Evolutionary conservation across 2,329 filamentous ascomycete genomes (phyloP).

Genomic region (Venturiaceae sp.): DNA sequence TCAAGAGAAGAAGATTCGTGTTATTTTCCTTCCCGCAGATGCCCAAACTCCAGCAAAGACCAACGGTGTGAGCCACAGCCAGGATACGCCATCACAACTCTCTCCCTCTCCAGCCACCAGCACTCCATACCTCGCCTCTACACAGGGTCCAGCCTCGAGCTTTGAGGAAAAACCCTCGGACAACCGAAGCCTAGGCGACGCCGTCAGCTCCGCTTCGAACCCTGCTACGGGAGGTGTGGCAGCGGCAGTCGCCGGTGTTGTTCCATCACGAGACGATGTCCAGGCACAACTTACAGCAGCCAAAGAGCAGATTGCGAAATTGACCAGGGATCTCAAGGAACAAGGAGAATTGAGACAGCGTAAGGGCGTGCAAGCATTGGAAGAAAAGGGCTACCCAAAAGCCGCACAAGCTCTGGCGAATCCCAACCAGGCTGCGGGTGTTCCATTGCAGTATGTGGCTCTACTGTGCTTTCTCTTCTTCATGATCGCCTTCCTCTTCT

Average conservation of each 20-base stretch:
- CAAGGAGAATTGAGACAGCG: slow-evolving; percentile 64
- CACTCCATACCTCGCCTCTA: slow-evolving; percentile 19
- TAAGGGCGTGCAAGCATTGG: slow-evolving; percentile 46
- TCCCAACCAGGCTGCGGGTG: slow-evolving; percentile 62
- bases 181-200: slow-evolving; percentile 21
- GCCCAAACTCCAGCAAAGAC: slow-evolving; percentile 19
- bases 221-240: neutral
- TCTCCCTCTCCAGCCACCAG: slow-evolving; percentile 9
- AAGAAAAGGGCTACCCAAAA: slow-evolving; percentile 45
- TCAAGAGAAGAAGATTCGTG: slow-evolving; percentile 91
- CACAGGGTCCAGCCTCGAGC: slow-evolving; percentile 27
- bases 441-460: slow-evolving; percentile 78
- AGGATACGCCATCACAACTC: slow-evolving; percentile 28
- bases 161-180: slow-evolving; percentile 26
- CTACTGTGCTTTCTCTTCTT: slow-evolving; percentile 82
- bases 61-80: slow-evolving; percentile 21
- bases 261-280: slow-evolving; percentile 51
- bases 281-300: slow-evolving; percentile 66
- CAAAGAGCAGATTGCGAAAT: slow-evolving; percentile 58
- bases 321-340: slow-evolving; percentile 56
- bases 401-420: slow-evolving; percentile 43
- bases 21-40: slow-evolving; percentile 63
- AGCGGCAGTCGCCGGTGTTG: slow-evolving; percentile 13
- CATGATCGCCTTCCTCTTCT: slow-evolving; percentile 91
- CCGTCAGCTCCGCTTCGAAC: slow-evolving; percentile 13